Conservation (phyloP, 2,329 filamentous ascomycete species). For the Cadophora luteo-olivacea region DNA sequence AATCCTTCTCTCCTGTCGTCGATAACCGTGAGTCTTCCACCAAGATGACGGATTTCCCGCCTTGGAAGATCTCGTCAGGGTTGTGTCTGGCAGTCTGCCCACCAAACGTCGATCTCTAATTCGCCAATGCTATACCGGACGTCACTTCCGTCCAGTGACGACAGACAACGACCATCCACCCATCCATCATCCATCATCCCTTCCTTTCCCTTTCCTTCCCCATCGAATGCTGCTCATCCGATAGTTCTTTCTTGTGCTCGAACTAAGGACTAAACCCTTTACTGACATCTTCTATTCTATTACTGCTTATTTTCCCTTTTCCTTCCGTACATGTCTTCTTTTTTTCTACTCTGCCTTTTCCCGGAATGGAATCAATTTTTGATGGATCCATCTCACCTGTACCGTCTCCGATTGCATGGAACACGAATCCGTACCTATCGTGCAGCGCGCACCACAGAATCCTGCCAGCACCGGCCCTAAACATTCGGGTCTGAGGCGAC, state of each 20-base stretch:
- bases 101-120: neutral
- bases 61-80: neutral
- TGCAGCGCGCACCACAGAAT: neutral
- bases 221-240: neutral
- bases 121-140: slow-evolving; percentile 2
- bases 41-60: neutral
- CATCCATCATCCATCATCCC: neutral
- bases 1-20: too few relatives aligned
- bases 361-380: neutral
- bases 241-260: neutral
- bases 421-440: neutral
- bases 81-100: neutral
- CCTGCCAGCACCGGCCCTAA: neutral
- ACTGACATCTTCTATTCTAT: neutral
- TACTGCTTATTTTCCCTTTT: neutral
- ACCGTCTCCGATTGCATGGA: neutral
- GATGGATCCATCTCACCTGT: neutral
- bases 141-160: slow-evolving; percentile 4
- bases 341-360: neutral
- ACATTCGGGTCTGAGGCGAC: neutral
- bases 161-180: neutral
- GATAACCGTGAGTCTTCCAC: too few relatives aligned
- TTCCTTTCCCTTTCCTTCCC: too few relatives aligned
- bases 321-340: neutral
- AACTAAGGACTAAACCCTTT: neutral